Base-by-base conservation (phyloP, 176 grass and related monocot species). In the Thalia dealbata region DNA sequence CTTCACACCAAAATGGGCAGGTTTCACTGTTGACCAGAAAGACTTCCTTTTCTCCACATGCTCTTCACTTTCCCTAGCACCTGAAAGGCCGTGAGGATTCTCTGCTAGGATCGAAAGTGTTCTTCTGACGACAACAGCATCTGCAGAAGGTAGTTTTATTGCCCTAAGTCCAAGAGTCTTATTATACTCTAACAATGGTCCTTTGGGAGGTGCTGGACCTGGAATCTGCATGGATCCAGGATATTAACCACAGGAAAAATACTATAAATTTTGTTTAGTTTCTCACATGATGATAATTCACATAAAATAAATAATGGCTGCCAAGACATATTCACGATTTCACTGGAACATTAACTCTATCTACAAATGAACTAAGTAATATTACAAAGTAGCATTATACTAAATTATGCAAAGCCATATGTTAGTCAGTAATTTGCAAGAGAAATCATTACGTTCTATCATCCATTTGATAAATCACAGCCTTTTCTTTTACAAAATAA, bases 11-110 rank as follows among this genome's bases (percentile, higher is more conserved):
- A 91, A 91, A 83, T 96, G 83, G 4, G 88, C 81, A 25, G 88
- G 88, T 73, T 92, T 90, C 62, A 96, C 76, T 10, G 86, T 82
- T 45, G 86, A 76, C 92, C 89, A 92, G 78, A 83, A 96, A 15
- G 70, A 51, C 79, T 80, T 82, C 78, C 92, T 80, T 18, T 63
- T 78, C 50, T 86, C 80, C 0, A 58, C 16, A 10, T 80, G 83
- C 12, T 84, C 84, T 55, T 86, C n/a, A 50, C 67, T 82, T 87
- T 96, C 92, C 8, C 81, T 82, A 21, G 75, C 72, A 29, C 89
- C 86, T 29, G 78, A 75, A 72, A 90, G 79, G 59, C 92, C 89
- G 58, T 88, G 75, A 16, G 89, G 89, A 77, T 87, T 77, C 82
- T 89, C 78, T 6, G 80, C 74, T 45, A 88, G 21, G 19, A 70